These are phyloP conservation scores for Lichina pygmaea DNA, from an alignment of 495 filamentous ascomycete genomes.

Conservation along the genomic window DNA sequence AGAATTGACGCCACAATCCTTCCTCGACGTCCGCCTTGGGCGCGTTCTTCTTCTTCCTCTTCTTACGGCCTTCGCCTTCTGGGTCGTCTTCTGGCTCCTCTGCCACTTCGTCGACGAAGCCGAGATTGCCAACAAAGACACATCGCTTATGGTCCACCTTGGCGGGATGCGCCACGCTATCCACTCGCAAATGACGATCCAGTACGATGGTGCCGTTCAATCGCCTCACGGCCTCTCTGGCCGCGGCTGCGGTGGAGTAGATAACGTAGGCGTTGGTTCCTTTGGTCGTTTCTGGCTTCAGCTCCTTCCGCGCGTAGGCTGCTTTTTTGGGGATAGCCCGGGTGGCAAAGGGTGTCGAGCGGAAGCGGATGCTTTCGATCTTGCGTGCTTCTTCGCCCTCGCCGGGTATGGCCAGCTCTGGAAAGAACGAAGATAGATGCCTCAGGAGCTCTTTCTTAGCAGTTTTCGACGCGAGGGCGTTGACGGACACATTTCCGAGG, in stretches of 20 bases:
- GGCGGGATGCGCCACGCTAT: conserved; percentile 69
- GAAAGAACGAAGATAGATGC: conserved; percentile 33
- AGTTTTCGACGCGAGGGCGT: conserved; percentile 54
- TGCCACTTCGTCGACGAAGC: conserved; percentile 66
- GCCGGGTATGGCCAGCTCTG: conserved; percentile 14
- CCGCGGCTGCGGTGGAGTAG: conserved; percentile 43
- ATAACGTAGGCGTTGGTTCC: conserved; percentile 89
- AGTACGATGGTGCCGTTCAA: conserved; percentile 70
- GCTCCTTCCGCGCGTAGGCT: conserved; percentile 52
- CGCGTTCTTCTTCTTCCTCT: conserved; percentile 34
- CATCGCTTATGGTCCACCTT: conserved; percentile 62
- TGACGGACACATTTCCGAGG: conserved; percentile 64
- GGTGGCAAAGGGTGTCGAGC: conserved; percentile 59
- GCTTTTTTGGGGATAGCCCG: conserved; percentile 68
- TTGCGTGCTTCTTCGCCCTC: conserved; percentile 23
- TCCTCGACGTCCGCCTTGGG: conserved; percentile 79
- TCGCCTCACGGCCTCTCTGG: conserved; percentile 42
- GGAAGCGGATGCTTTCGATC: conserved; percentile 74
- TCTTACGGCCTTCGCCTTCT: conserved; percentile 5
- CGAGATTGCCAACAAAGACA: conserved; percentile 89
- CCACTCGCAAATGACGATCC: conserved; percentile 71
- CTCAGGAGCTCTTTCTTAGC: conserved; percentile 48
- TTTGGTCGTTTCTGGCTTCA: conserved; percentile 70
- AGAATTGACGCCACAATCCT: conserved; percentile 77
- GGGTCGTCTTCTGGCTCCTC: conserved; percentile 26